A percentile compares a stretch with the other conserved stretches of the same genome.
Evolutionary conservation across 148 eudicot species (phyloP).

Genomic region (Rhododendron molle): DNA sequence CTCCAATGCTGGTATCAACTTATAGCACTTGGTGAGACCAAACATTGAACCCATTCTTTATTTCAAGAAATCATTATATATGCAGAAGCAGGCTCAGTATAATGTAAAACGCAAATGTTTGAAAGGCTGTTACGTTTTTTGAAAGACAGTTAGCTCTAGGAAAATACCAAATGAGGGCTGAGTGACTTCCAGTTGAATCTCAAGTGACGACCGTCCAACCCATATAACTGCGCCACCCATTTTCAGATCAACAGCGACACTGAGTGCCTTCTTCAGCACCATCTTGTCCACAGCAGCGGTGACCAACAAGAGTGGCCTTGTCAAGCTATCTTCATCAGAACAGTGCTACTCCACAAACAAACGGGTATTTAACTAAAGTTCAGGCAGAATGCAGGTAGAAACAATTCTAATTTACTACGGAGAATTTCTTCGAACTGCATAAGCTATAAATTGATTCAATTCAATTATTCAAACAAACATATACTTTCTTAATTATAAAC

Average conservation of each 20-base stretch:
- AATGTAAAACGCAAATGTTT: neutral
- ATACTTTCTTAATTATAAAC: neutral
- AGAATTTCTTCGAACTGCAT: neutral
- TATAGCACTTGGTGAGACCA: neutral
- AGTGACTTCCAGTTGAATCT: slow-evolving; percentile 84
- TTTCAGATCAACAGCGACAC: slow-evolving; percentile 72
- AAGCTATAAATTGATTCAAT: neutral
- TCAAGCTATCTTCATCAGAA: slow-evolving; percentile 75
- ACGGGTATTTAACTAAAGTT: neutral
- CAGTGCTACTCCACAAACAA: slow-evolving; percentile 65
- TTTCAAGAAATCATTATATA: neutral
- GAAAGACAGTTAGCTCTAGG: neutral
- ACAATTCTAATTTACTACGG: neutral
- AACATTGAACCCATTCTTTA: neutral
- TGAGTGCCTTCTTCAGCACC: slow-evolving; percentile 76
- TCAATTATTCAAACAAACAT: neutral
- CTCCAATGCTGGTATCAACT: neutral
- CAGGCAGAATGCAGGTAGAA: neutral
- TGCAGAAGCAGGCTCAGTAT: neutral
- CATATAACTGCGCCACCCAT: slow-evolving; percentile 87
- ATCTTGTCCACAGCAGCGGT: slow-evolving; percentile 97
- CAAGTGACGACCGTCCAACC: slow-evolving; percentile 92
- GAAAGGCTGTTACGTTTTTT: neutral
- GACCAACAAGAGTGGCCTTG: slow-evolving; percentile 82
- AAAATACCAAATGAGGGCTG: slow-evolving; percentile 59